These are phyloP conservation scores for Colletotrichum horii DNA, from an alignment of 2,329 filamentous ascomycete species.

Conservation along the genomic window DNA sequence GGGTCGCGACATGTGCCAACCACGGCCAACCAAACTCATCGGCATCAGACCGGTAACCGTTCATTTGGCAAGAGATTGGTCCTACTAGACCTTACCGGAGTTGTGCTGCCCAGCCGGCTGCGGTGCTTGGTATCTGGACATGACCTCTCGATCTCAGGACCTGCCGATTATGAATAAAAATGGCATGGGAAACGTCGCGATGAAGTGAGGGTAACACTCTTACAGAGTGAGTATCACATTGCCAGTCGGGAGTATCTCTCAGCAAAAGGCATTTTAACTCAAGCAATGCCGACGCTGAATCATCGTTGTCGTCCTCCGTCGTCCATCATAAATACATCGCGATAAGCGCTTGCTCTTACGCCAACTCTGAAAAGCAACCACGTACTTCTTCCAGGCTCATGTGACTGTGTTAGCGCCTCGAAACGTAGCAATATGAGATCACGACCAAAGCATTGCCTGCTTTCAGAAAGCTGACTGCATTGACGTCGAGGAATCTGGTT, in stretches of 20 bases:
- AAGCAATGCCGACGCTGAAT: not conserved
- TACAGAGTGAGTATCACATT: no score
- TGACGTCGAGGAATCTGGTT: not conserved
- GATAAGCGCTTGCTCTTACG: not conserved
- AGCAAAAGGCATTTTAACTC: not conserved
- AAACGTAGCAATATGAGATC: fast-evolving
- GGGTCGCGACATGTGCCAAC: not conserved
- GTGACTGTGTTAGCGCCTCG: not conserved
- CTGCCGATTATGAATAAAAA: not conserved
- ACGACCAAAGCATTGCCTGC: fast-evolving
- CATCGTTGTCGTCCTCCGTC: not conserved
- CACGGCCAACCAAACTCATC: fast-evolving
- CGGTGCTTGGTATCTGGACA: not conserved
- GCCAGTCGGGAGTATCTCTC: not conserved
- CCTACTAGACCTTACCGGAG: no score
- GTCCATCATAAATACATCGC: no score
- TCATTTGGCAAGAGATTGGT: not conserved
- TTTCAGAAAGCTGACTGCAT: not conserved
- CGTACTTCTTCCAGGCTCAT: not conserved
- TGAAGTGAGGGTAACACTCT: not conserved
- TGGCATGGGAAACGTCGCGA: not conserved
- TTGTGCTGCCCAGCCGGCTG: not conserved
- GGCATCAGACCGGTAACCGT: not conserved
- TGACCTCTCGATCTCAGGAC: not conserved
- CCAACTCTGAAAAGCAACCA: no score